Evolutionary conservation across 2,329 filamentous ascomycete genomes (phyloP).

Genomic region (Macroventuria anomochaeta): DNA sequence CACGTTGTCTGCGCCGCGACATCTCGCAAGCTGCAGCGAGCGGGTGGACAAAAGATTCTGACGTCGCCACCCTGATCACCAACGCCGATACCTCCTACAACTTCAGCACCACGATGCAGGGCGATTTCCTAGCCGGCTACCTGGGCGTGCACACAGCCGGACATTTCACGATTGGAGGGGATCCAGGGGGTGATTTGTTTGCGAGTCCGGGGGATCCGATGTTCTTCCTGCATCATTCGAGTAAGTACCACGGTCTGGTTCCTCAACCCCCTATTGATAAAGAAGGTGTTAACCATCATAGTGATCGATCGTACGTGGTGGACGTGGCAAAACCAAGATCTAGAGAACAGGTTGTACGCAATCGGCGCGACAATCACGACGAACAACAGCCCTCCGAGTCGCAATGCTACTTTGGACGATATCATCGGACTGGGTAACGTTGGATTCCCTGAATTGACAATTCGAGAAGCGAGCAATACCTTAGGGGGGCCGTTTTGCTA

Average conservation of each 20-base stretch:
- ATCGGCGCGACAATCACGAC: conserved; percentile 56
- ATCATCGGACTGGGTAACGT: conserved; percentile 48
- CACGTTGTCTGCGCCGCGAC: conserved; percentile 48
- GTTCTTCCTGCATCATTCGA: conserved; percentile 54
- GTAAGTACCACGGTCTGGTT: too few relatives aligned
- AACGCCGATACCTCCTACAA: conserved; percentile 33
- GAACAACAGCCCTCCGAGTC: conserved; percentile 51
- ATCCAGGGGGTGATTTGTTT: conserved; percentile 54
- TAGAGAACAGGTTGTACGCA: conserved; percentile 43
- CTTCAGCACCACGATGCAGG: conserved; percentile 49
- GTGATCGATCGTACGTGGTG: conserved; percentile 58
- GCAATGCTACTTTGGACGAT: conserved; percentile 56
- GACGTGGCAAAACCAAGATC: conserved; percentile 58
- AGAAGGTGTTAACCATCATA: too few relatives aligned
- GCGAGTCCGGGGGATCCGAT: conserved; percentile 53
- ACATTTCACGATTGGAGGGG: conserved; percentile 54
- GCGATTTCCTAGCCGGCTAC: conserved; percentile 38
- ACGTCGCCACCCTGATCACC: conserved; percentile 31
- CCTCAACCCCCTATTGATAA: too few relatives aligned
- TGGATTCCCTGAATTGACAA: conserved; percentile 34
- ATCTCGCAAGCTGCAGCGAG: conserved; percentile 33
- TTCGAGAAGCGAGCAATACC: conserved; percentile 52
- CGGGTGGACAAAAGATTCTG: conserved; percentile 30
- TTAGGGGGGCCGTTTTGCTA: conserved; percentile 55
- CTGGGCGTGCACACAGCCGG: conserved; percentile 54